Evolutionary conservation across 2,329 filamentous ascomycete genomes (phyloP).

Genomic region (Phyllosticta citribraziliensis): DNA sequence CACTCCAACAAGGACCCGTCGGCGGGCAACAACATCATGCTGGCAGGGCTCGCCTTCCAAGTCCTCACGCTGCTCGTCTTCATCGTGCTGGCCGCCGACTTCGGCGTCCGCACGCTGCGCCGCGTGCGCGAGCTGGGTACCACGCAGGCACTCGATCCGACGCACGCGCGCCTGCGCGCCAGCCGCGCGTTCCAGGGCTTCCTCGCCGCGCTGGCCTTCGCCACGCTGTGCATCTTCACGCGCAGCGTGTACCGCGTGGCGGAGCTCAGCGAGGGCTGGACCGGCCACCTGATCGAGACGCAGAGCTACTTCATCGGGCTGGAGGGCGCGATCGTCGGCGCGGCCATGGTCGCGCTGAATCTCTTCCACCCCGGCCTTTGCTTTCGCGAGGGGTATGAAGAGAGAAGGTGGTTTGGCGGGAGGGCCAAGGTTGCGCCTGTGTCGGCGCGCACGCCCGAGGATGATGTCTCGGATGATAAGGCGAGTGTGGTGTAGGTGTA

Average conservation of each 20-base stretch:
- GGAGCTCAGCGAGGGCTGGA: slow-evolving; percentile 56
- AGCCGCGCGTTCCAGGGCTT: slow-evolving; percentile 44
- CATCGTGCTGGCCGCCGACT: slow-evolving; percentile 33
- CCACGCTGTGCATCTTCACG: slow-evolving; percentile 55
- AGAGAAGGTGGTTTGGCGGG: slow-evolving; percentile 15
- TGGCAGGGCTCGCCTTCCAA: slow-evolving; percentile 36
- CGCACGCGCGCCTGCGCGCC: slow-evolving; percentile 18
- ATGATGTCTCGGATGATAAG: background rate
- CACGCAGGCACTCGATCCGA: slow-evolving; percentile 18
- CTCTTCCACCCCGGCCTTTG: slow-evolving; percentile 28
- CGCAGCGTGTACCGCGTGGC: slow-evolving; percentile 56
- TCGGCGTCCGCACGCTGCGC: slow-evolving; percentile 21
- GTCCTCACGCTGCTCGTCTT: slow-evolving; percentile 35
- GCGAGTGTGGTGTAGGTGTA: background rate
- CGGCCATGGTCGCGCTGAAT: slow-evolving; percentile 25
- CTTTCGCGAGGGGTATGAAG: slow-evolving; percentile 22
- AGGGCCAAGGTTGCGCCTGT: slow-evolving; percentile 5
- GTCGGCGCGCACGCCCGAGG: background rate
- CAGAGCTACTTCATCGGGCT: slow-evolving; percentile 30
- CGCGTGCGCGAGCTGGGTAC: slow-evolving; percentile 17
- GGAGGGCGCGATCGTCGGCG: slow-evolving; percentile 25
- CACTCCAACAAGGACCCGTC: slow-evolving; percentile 23
- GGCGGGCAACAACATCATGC: slow-evolving; percentile 35
- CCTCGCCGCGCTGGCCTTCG: slow-evolving; percentile 43
- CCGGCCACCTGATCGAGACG: slow-evolving; percentile 44